These are phyloP conservation scores for Rhodomyrtus tomentosa DNA, from an alignment of 345 rosid species.

Conservation along the genomic window DNA sequence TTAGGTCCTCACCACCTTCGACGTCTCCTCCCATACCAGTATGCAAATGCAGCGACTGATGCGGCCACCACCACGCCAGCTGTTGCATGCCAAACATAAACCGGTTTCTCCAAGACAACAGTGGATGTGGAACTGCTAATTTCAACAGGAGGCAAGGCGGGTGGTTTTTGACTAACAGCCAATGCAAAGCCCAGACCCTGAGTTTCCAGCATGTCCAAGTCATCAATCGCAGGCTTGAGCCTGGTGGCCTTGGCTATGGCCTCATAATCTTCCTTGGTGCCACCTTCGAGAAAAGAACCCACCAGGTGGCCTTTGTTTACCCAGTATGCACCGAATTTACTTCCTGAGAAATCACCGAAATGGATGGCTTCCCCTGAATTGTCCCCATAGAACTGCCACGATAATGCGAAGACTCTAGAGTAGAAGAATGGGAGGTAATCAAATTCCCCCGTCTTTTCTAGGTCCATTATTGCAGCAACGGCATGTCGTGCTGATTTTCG, in stretches of 20 bases:
- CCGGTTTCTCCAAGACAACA: conserved; percentile 34
- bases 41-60: conserved; percentile 76
- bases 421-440: conserved; percentile 91
- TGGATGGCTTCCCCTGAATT: conserved; percentile 70
- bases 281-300: conserved; percentile 95
- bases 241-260: conserved; percentile 65
- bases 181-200: conserved; percentile 61
- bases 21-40: conserved; percentile 83
- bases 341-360: conserved; percentile 70
- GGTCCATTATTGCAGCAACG: conserved; percentile 66
- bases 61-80: conserved; percentile 73
- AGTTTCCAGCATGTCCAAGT: conserved; percentile 43
- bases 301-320: conserved; percentile 64
- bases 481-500: conserved; percentile 78
- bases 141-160: conserved; percentile 10
- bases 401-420: conserved; percentile 74
- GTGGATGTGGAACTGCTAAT: conserved; percentile 7
- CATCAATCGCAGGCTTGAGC: conserved; percentile 45
- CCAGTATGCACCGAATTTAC: conserved; percentile 83
- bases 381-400: conserved; percentile 97
- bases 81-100: conserved; percentile 56
- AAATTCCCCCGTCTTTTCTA: conserved; percentile 56
- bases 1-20: conserved; percentile 53
- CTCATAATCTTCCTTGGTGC: conserved; percentile 83
- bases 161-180: conserved; percentile 30